Evolutionary conservation across 768 basidiomycete species (phyloP).

Genomic region (Pulveroboletus ravenelii): DNA sequence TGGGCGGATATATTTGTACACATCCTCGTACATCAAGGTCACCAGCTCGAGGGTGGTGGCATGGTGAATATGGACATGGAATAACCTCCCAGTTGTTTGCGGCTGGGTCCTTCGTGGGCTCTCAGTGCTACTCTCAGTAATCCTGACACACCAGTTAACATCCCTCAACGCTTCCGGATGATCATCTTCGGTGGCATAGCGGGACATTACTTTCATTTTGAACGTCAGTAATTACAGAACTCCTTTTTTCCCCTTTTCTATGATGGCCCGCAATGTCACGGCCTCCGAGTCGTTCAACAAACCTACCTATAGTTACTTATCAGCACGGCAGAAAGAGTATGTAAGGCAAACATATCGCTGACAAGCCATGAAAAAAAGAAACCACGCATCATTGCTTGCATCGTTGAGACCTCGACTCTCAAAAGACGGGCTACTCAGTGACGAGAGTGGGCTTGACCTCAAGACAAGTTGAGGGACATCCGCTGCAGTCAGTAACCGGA

Average conservation of each 20-base stretch:
- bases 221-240: background rate
- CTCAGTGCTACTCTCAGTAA: no score
- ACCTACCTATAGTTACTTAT: background rate
- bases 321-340: background rate
- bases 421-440: no score
- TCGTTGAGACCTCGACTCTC: no score
- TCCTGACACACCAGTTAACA: no score
- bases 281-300: background rate
- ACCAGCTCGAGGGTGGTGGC: no score
- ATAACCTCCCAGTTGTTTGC: no score
- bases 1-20: background rate
- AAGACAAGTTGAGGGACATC: slow-evolving; percentile 5
- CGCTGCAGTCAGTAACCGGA: slow-evolving; percentile 1
- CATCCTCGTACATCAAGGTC: no score
- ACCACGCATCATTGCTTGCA: background rate
- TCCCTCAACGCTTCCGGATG: background rate
- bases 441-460: no score
- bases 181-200: background rate
- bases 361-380: background rate
- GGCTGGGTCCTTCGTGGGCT: no score
- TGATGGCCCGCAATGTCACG: no score
- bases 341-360: no score
- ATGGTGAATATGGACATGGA: background rate
- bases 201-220: background rate
- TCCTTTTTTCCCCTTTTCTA: no score